phyloP scores from a whole-genome alignment of 371 early-diverging fungal species.

The Mycotypha africana region DNA sequence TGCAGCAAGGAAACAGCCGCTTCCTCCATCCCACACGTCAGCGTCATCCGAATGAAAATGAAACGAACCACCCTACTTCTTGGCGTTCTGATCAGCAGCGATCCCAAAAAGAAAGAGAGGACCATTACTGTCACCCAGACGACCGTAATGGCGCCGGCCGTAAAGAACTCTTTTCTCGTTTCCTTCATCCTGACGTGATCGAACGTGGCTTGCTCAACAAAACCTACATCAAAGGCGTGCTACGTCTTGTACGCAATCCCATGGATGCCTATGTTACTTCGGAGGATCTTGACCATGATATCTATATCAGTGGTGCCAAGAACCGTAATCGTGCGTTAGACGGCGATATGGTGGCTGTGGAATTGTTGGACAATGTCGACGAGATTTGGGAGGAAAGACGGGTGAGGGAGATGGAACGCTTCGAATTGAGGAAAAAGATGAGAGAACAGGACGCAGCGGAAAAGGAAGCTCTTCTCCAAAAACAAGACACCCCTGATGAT shows the following conservation, averaged over 20 bases:
- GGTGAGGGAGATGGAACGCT: constrained; percentile 23
- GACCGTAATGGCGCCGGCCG: not conserved
- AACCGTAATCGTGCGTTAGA: constrained; percentile 78
- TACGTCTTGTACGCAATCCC: constrained; percentile 72
- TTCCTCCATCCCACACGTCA: too few relatives aligned
- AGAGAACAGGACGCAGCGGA: not conserved
- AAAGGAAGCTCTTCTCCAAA: not conserved
- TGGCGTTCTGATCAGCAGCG: too few relatives aligned
- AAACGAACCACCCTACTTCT: too few relatives aligned
- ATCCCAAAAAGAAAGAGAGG: too few relatives aligned
- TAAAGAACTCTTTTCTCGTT: not conserved
- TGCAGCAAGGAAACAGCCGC: too few relatives aligned
- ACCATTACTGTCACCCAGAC: not conserved
- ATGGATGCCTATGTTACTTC: constrained; percentile 78
- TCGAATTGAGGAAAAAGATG: constrained; percentile 12
- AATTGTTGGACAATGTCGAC: constrained; percentile 54
- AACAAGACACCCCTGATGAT: too few relatives aligned
- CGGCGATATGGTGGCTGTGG: constrained; percentile 74
- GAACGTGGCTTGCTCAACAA: not conserved
- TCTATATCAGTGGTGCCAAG: constrained; percentile 63
- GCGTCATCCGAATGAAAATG: too few relatives aligned
- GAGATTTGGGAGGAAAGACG: constrained; percentile 41
- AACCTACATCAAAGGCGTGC: constrained; percentile 41
- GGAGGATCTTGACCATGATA: constrained; percentile 51
- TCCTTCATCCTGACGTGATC: not conserved